Base-by-base conservation (phyloP, 1,139 yeast species). In the Diutina ranongensis region DNA sequence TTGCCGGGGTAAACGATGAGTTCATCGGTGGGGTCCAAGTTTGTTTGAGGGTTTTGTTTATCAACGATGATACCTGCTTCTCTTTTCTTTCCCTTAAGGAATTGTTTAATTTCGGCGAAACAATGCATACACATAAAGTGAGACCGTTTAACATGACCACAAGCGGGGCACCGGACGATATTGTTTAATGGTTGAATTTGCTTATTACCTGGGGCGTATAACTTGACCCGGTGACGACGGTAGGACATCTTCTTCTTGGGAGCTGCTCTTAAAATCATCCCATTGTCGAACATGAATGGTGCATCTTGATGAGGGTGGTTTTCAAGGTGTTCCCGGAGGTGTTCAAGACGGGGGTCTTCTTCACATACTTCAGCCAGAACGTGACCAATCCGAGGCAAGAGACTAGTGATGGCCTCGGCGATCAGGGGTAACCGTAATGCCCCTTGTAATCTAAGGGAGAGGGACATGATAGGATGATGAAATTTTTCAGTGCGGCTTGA, bases 121-220 rank as follows among this genome's bases (percentile, higher is more conserved):
- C 98, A 89, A 59, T 84, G 77, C 95, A 87, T 87, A 64, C 98
- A 89, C 61, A 89, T 72, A 48, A 88, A 80, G 62, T 89, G 95
- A 2, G 94, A 80, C 58, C 97, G 74, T 65, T 89, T 89, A 54
- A 79, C 83, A 52, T 85, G 84, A 40, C 98, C 98, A 66, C 98
- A 92, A 1, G 96, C 83, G 3, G 97, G 96, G 62, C 98, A 92
- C 60, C 95, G 76, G 52, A 83, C 86, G 55, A 92, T 67, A 59
- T 85, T 83, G 49, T 80, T 76, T 53, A 85, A 71, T 46, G 81
- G 80, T 60, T 86, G 78, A 53, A 84, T 70, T 57, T 88, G 94
- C 61, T 87, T 89, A 51, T 77, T 72, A 12, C 88, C 94, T 3
- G 95, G 89, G 15, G 86, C 84, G 55, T 84, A 81, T 54, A 85